Base-by-base conservation (phyloP, 768 basidiomycete species). In the Wakefieldia striispora region DNA sequence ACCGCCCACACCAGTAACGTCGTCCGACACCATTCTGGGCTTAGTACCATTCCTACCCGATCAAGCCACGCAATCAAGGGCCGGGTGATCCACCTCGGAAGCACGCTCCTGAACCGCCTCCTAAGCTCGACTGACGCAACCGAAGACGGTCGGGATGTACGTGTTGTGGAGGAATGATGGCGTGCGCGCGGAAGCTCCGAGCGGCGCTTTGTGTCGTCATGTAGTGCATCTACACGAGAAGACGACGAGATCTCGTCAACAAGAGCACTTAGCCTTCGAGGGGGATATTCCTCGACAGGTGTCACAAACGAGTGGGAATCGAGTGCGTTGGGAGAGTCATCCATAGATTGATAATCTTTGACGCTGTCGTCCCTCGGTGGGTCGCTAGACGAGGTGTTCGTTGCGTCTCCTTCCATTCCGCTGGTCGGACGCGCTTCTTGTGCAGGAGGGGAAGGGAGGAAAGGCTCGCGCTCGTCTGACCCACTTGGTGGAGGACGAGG, bases 1-100 rank as follows among this genome's bases (percentile, higher is more conserved):
- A 75, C 70, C 0, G 67, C 72, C 91, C 92, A 95, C 19, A 94
- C 82, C 31, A 93, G 70, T 50, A 91, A 12, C 19, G 91, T 92
- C 45, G 85, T 91, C 54, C 74, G 72, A 40, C 80, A 60, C 91
- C 91, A 92, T 61, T 89, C 82, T 0, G 86, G 85, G 21, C 77
- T 69, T 16, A 95, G 71, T 19, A 95, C 83, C 75, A 84, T 78
- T 57, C 70, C 69, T 19, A 94, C 71, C 12, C 88, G 77, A 51
- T 80, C 79, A 55, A 80, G 67, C 85, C 87, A 93, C 16, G 81
- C 86, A 49, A 72, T 69, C n/a, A 87, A 42, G 1, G 88, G 85
- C 27, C 71, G 73, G 40, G 77, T 72, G 34, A 87, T 56, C 73
- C 75, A 78, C 39, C 76, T 67, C 10, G 85, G 85, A 14, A 86